Evolutionary conservation across 768 basidiomycete genomes (phyloP).

Genomic region (Rhodotorula kratochvilovae): DNA sequence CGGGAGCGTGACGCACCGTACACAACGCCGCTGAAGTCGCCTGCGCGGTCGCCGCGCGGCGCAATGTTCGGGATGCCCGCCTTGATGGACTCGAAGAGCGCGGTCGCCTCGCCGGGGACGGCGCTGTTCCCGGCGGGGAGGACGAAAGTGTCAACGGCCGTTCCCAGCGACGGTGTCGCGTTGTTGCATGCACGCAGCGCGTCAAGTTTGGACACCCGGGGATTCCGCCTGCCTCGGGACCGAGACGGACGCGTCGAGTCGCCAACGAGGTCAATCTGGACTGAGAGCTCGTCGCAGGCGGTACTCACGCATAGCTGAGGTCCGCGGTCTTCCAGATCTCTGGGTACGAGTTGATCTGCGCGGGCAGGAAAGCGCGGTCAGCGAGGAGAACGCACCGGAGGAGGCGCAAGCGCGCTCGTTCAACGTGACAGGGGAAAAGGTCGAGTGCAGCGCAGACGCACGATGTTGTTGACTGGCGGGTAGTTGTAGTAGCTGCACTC

Average conservation of each 20-base stretch:
- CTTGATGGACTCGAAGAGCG: slow-evolving; percentile 44
- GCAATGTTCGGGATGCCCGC: slow-evolving; percentile 43
- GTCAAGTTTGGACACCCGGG: too few relatives aligned
- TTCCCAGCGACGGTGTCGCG: background rate
- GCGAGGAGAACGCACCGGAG: background rate
- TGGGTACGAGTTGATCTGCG: slow-evolving; percentile 20
- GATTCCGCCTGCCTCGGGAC: too few relatives aligned
- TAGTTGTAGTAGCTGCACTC: slow-evolving; percentile 48
- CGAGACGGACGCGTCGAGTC: background rate
- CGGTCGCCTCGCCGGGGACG: slow-evolving; percentile 43
- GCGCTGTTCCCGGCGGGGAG: slow-evolving; percentile 15
- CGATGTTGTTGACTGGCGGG: slow-evolving; percentile 39
- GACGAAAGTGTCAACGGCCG: too few relatives aligned
- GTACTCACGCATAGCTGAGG: slow-evolving; percentile 9
- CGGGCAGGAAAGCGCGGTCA: too few relatives aligned
- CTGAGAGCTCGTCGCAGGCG: too few relatives aligned
- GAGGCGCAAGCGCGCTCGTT: slow-evolving; percentile 1
- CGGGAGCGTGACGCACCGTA: background rate
- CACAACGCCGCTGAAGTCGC: slow-evolving; percentile 44
- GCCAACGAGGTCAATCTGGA: background rate
- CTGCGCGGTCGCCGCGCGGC: slow-evolving; percentile 45
- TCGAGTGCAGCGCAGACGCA: background rate
- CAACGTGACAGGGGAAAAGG: background rate
- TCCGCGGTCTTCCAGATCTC: slow-evolving; percentile 27
- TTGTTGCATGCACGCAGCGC: background rate